phyloP scores from a whole-genome alignment of 805 yeast genomes.

The Myxozyma lipomycoides region DNA sequence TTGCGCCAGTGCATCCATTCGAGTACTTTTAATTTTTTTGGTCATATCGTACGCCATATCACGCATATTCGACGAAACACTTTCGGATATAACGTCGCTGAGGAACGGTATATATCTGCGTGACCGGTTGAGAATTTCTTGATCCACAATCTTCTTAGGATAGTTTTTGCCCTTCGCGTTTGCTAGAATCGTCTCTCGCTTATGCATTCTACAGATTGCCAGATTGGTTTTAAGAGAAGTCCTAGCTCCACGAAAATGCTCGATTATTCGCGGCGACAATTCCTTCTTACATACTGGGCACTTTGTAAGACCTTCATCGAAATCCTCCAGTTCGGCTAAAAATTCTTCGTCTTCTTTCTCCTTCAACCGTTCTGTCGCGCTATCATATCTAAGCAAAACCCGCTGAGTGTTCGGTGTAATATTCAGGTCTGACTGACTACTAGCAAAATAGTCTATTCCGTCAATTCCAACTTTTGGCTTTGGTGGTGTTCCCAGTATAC shows the following conservation, averaged over 20 bases:
- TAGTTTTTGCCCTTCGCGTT: slow-evolving; percentile 12
- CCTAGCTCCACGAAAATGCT: slow-evolving; percentile 4
- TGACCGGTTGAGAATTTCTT: slow-evolving; percentile 7
- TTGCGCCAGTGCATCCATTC: slow-evolving; percentile 20
- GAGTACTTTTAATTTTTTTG: background rate
- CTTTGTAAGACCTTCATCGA: slow-evolving; percentile 1
- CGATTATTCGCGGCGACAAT: slow-evolving; percentile 6
- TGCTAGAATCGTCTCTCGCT: slow-evolving; percentile 4
- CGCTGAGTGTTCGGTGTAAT: too few species aligned
- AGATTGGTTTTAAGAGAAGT: slow-evolving; percentile 14
- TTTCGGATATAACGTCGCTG: slow-evolving; percentile 12
- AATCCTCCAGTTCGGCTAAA: slow-evolving; percentile 2
- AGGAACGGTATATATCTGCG: background rate
- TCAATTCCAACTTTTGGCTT: background rate
- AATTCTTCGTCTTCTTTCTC: background rate
- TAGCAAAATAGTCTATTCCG: background rate
- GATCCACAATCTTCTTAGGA: slow-evolving; percentile 16
- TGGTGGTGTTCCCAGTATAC: too few species aligned
- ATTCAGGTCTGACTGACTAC: too few species aligned
- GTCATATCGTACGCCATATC: slow-evolving; percentile 15
- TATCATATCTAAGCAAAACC: too few species aligned
- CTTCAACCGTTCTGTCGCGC: too few species aligned
- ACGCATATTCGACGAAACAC: slow-evolving; percentile 7
- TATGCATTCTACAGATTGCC: slow-evolving; percentile 23
- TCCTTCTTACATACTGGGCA: slow-evolving; percentile 19